phyloP scores from a whole-genome alignment of 2,329 filamentous ascomycete species.

The Ophiostoma angusticollis region DNA sequence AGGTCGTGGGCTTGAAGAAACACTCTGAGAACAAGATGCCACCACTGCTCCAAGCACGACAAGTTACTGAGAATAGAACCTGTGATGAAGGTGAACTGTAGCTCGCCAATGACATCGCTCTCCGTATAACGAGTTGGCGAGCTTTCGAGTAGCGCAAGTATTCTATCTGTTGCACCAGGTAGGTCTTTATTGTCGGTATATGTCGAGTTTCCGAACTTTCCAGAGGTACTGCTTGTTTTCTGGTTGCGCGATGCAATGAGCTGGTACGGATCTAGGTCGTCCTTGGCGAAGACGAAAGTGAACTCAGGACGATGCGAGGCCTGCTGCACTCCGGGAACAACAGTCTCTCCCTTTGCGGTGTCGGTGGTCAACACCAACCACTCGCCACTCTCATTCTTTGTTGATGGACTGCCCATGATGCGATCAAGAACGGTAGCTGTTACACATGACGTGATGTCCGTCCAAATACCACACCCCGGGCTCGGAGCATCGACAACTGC shows the following conservation, averaged over 20 bases:
- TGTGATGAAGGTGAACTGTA: slow-evolving; percentile 47
- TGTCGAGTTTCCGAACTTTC: slow-evolving; percentile 8
- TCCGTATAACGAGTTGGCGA: slow-evolving; percentile 18
- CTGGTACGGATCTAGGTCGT: slow-evolving; percentile 28
- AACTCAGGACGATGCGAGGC: slow-evolving; percentile 24
- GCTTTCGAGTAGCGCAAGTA: slow-evolving; percentile 16
- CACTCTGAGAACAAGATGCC: slow-evolving; percentile 38
- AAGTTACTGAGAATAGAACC: slow-evolving; percentile 46
- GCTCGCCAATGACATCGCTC: slow-evolving; percentile 41
- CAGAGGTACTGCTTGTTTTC: neutral
- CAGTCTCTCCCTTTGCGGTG: slow-evolving; percentile 31
- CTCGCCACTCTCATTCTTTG: slow-evolving; percentile 17
- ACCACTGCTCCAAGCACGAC: slow-evolving; percentile 50
- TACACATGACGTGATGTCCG: slow-evolving; percentile 36
- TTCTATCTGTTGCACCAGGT: slow-evolving; percentile 16
- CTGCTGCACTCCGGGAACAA: slow-evolving; percentile 26
- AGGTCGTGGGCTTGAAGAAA: slow-evolving; percentile 39
- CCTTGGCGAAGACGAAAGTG: slow-evolving; percentile 34
- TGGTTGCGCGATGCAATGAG: slow-evolving; percentile 14
- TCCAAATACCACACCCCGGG: slow-evolving; percentile 31
- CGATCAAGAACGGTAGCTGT: slow-evolving; percentile 30
- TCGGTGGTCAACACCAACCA: slow-evolving; percentile 45
- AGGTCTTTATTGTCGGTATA: slow-evolving; percentile 16
- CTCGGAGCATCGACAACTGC: no score
- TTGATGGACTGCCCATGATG: slow-evolving; percentile 29